phyloP scores from a whole-genome alignment of 345 rosid species.

The Euphorbia lathyris region DNA sequence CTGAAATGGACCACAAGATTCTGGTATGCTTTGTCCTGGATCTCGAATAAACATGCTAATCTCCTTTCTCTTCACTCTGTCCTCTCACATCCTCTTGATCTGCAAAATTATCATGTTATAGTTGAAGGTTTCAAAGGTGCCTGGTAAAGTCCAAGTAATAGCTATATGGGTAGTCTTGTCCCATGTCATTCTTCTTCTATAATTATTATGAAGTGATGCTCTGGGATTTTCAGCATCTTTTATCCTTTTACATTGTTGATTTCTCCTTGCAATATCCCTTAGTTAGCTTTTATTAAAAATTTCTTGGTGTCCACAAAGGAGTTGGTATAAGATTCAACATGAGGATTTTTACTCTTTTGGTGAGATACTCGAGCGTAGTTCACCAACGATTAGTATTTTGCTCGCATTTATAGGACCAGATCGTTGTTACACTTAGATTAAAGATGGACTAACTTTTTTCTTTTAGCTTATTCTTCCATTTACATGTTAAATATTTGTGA shows the following conservation, averaged over 20 bases:
- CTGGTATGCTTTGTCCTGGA: conserved; percentile 45
- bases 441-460: not conserved
- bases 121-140: not conserved
- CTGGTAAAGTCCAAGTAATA: not conserved
- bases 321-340: not conserved
- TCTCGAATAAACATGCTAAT: not conserved
- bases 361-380: not conserved
- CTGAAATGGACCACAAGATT: conserved; percentile 67
- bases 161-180: not conserved
- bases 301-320: not conserved
- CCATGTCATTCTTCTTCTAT: not conserved
- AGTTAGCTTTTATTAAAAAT: not conserved
- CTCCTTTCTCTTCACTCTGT: not conserved
- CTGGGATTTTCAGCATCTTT: not conserved
- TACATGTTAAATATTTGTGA: not conserved
- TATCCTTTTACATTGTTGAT: not conserved
- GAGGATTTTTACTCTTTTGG: not conserved
- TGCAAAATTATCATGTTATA: not conserved
- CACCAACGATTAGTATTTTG: not conserved
- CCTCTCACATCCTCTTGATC: not conserved
- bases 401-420: not conserved
- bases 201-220: not conserved
- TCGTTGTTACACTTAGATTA: not conserved
- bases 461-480: not conserved
- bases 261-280: not conserved